Evolutionary conservation across 257 asterid species (phyloP).

Genomic region (Orobanche coerulescens): DNA sequence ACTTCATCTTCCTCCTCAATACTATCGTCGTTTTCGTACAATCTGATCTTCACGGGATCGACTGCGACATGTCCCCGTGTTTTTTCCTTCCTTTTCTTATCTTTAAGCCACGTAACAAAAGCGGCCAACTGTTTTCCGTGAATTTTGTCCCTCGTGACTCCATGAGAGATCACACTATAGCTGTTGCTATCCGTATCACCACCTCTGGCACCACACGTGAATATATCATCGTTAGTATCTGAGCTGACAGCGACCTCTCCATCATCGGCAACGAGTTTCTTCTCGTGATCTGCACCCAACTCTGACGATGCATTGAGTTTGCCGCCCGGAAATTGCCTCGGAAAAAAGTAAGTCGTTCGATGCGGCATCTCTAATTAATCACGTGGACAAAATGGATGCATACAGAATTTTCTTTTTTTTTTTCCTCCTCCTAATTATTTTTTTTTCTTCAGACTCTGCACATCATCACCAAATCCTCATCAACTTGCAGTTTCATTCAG

Average conservation of each 20-base stretch:
- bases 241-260: conserved; percentile 19
- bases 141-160: conserved; percentile 56
- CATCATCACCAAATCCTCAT: conserved; percentile 16
- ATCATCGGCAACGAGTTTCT: conserved; percentile 30
- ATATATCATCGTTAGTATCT: not conserved
- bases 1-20: conserved; percentile 39
- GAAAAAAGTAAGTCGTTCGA: conserved; percentile 79
- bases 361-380: conserved; percentile 83
- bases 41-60: conserved; percentile 42
- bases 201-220: not conserved
- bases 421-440: not conserved
- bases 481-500: not conserved
- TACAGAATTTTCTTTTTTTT: not conserved
- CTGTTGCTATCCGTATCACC: conserved; percentile 11
- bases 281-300: conserved; percentile 68
- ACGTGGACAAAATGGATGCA: conserved; percentile 29
- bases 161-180: conserved; percentile 18
- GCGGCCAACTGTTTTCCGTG: conserved; percentile 66
- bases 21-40: conserved; percentile 21
- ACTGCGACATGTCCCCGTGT: conserved; percentile 23
- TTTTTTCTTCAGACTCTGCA: conserved; percentile 3
- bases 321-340: conserved; percentile 79
- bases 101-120: conserved; percentile 52
- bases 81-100: conserved; percentile 44
- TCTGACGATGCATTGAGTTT: conserved; percentile 36